These are phyloP conservation scores for Aureobasidium sp. DNA, from an alignment of 2,329 filamentous ascomycete genomes.

Conservation along the genomic window DNA sequence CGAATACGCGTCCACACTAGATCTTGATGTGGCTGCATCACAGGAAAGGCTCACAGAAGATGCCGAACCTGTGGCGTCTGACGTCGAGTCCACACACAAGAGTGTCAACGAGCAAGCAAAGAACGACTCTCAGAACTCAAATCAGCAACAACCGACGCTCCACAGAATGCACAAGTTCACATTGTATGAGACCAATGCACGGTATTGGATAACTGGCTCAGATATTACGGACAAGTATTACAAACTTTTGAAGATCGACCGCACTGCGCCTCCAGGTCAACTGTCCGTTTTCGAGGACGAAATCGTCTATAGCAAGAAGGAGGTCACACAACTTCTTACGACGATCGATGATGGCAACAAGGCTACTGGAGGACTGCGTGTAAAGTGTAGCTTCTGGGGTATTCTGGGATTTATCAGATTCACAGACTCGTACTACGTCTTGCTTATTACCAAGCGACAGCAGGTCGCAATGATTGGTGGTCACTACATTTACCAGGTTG, in stretches of 20 bases:
- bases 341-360: slow-evolving; percentile 95
- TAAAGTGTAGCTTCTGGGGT: slow-evolving; percentile 89
- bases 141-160: slow-evolving; percentile 5
- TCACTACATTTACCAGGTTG: slow-evolving; percentile 92
- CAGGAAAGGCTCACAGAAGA: background rate
- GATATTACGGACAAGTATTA: slow-evolving; percentile 86
- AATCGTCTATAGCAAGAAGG: slow-evolving; percentile 83
- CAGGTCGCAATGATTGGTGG: slow-evolving; percentile 94
- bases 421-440: slow-evolving; percentile 94
- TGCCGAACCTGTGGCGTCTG: background rate
- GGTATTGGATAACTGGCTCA: slow-evolving; percentile 90
- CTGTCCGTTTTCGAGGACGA: slow-evolving; percentile 88
- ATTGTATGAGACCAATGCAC: slow-evolving; percentile 89
- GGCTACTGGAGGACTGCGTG: slow-evolving; percentile 77
- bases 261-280: slow-evolving; percentile 71
- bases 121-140: background rate
- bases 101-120: background rate
- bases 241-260: slow-evolving; percentile 89
- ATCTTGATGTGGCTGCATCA: background rate
- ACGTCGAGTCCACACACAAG: background rate
- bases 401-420: slow-evolving; percentile 92
- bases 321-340: slow-evolving; percentile 89
- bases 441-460: slow-evolving; percentile 90
- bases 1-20: background rate
- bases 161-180: slow-evolving; percentile 85